These are phyloP conservation scores for Eudorina sp. DNA, from an alignment of 139 green algal genomes.

Conservation along the genomic window DNA sequence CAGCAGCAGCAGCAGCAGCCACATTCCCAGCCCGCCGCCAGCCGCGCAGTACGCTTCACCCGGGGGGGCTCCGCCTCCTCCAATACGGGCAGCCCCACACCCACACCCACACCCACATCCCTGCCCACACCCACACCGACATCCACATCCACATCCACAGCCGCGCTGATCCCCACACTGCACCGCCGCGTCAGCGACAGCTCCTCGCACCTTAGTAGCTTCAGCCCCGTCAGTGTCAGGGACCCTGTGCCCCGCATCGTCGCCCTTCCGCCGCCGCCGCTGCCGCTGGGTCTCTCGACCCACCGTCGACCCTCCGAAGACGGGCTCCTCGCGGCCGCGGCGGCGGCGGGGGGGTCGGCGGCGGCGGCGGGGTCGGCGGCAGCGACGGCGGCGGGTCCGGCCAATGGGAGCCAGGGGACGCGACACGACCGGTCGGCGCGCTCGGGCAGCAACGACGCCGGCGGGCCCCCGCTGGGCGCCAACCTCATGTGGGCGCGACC, in stretches of 20 bases:
- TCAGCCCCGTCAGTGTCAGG: neutral
- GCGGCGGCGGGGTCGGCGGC: neutral
- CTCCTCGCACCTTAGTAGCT: neutral
- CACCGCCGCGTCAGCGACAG: conserved; percentile 3
- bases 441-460: neutral
- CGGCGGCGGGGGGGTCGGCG: neutral
- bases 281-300: neutral
- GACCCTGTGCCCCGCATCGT: neutral
- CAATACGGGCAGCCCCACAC: too few relatives aligned
- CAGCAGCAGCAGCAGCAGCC: neutral
- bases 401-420: too few relatives aligned
- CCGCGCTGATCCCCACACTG: too few relatives aligned
- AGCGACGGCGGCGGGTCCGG: too few relatives aligned
- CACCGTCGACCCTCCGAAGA: conserved; percentile 1
- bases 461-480: neutral
- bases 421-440: neutral
- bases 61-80: too few relatives aligned
- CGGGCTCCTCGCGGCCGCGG: neutral
- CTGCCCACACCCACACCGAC: too few relatives aligned
- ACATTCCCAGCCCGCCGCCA: neutral
- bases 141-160: too few relatives aligned
- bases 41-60: conserved; percentile 14
- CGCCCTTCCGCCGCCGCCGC: neutral
- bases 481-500: neutral
- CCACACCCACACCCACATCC: too few relatives aligned